Evolutionary conservation across 768 basidiomycete genomes (phyloP).

Genomic region (Lactarius tabidus): DNA sequence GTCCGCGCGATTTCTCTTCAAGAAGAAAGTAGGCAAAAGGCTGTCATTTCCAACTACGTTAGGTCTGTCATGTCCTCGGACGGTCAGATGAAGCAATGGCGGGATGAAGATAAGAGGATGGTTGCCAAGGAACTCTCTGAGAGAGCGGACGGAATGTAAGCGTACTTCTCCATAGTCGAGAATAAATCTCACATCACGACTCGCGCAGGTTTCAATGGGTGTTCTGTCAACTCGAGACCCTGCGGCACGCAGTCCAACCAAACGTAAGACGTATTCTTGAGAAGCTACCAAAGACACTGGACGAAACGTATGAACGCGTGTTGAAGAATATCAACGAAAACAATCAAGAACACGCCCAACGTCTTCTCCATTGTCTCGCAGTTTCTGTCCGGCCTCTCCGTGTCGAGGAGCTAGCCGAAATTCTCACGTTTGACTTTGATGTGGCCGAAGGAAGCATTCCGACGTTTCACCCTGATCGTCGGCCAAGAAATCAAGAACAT

Average conservation of each 20-base stretch:
- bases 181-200: not conserved
- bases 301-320: not conserved
- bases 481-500: not conserved
- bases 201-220: not conserved
- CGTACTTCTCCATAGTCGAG: not conserved
- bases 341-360: not conserved
- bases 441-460: not conserved
- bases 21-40: too few relatives aligned
- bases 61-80: too few relatives aligned
- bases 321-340: not conserved
- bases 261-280: not conserved
- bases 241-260: not conserved
- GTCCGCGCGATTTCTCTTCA: too few relatives aligned
- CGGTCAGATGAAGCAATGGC: too few relatives aligned
- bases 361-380: constrained; percentile 11
- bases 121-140: too few relatives aligned
- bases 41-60: too few relatives aligned
- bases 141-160: not conserved
- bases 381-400: not conserved
- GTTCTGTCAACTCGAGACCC: not conserved
- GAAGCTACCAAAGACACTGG: not conserved
- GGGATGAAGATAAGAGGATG: too few relatives aligned
- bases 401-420: constrained; percentile 2
- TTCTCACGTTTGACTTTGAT: constrained; percentile 14
- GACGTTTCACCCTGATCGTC: constrained; percentile 1